Evolutionary conservation across 2,329 filamentous ascomycete species (phyloP).

Genomic region (Geosmithia flava): DNA sequence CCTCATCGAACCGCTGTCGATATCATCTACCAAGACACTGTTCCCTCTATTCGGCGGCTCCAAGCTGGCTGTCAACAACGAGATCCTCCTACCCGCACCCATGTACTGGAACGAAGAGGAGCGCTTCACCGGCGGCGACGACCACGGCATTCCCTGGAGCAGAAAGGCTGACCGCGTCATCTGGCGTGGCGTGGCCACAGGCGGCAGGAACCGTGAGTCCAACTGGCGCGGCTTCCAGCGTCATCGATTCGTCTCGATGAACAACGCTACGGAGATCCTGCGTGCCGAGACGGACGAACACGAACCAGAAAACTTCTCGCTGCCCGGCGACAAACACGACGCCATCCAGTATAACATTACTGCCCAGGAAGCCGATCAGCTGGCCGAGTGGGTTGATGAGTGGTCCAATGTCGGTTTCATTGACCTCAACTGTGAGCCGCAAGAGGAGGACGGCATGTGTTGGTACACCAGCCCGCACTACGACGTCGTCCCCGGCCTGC

Average conservation of each 20-base stretch:
- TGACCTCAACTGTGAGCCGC: conserved; percentile 37
- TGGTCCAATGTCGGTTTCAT: conserved; percentile 41
- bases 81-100: conserved; percentile 56
- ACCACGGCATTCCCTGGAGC: conserved; percentile 41
- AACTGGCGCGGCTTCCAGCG: conserved; percentile 66
- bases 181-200: conserved; percentile 58
- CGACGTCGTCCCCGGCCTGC: conserved; percentile 21
- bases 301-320: conserved; percentile 37
- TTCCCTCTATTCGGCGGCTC: conserved; percentile 58
- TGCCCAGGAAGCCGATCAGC: conserved; percentile 28
- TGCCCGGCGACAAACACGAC: conserved; percentile 23
- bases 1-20: conserved; percentile 47
- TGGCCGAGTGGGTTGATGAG: conserved; percentile 34
- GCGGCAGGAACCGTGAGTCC: conserved; percentile 41
- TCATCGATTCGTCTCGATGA: conserved; percentile 63
- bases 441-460: conserved; percentile 24
- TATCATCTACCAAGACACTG: conserved; percentile 41
- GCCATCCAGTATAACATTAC: conserved; percentile 27
- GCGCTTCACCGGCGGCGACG: conserved; percentile 44
- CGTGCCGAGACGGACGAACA: conserved; percentile 30
- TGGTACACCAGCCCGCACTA: conserved; percentile 37
- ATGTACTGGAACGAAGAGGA: conserved; percentile 57
- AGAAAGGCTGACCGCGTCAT: conserved; percentile 40
- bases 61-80: conserved; percentile 57
- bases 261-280: conserved; percentile 49